Base-by-base conservation (phyloP, 345 rosid species). In the Corchorus olitorius region DNA sequence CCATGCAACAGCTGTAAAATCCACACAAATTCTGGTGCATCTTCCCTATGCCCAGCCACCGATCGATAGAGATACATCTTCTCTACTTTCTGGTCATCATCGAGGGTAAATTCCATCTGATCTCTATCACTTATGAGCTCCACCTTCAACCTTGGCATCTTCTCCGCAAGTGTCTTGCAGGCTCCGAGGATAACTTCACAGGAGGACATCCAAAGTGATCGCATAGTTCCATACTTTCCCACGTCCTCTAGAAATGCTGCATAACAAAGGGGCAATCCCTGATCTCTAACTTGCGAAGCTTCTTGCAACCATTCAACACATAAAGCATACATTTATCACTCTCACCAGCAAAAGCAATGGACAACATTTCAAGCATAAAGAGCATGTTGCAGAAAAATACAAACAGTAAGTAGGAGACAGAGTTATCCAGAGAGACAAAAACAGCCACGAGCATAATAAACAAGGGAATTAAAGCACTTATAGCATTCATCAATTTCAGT, bases 181-280 rank as follows among this genome's bases (percentile, higher is more conserved):
- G 91, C 97, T 78, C 89, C 97, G 8, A 96, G 91, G 78, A 98
- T 92, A 77, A 93, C 86, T 75, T 93, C 90, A 50, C 98, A 96
- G 69, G 99, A 90, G 81, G 99, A 96, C 98, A 96, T 96, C 99
- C 99, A 93, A 93, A 96, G 99, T 93, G 98, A 96, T 89, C 99
- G 98, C 99, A 96, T 96, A 89, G 98, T 89, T 77, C 92, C 97
- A 82, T 96, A 93, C 97, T 92, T 96, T 58, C 81, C 88, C 82
- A 90, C 86, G 78, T 92, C 99, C 81, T 66, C 78, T 73, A 91
- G 86, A 85, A 96, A 98, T 52, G 99, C 98, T 1, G 52, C 84
- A 65, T 76, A 66, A 97, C 98, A 4, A 92, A 96, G 55, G 98
- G 99, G 87, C 97, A 6, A 80, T 93, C 98, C 78, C 88, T 84